Evolutionary conservation across 2,329 filamentous ascomycete genomes (phyloP).

Genomic region (Penicillium sclerotiorum): DNA sequence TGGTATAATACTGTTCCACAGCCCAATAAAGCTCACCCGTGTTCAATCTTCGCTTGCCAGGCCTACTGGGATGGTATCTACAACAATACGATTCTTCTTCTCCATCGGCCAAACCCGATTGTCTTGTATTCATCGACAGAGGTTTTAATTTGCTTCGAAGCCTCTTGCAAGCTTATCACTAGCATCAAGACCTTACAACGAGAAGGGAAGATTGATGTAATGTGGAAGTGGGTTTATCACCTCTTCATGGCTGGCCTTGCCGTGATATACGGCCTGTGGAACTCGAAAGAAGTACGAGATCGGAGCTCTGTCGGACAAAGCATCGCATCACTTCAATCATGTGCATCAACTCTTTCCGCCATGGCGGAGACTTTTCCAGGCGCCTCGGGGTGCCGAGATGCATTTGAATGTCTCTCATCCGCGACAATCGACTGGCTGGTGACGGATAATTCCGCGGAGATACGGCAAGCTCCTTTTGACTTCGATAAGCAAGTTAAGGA

Average conservation of each 20-base stretch:
- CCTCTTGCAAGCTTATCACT: not conserved
- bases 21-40: not conserved
- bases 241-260: constrained; percentile 4
- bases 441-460: not conserved
- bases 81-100: not conserved
- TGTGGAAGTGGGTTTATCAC: constrained; percentile 1
- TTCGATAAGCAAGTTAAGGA: constrained; percentile 7
- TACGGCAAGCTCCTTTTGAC: not conserved
- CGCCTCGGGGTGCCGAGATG: constrained; percentile 1
- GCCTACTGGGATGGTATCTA: constrained; percentile 4
- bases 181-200: constrained; percentile 4
- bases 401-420: constrained; percentile 2
- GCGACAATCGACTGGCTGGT: constrained; percentile 4
- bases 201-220: constrained; percentile 1
- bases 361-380: constrained; percentile 4
- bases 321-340: not conserved
- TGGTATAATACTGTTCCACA: constrained; percentile 6
- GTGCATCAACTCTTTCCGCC: constrained; percentile 3
- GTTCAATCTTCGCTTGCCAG: constrained; percentile 3
- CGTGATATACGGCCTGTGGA: constrained; percentile 4
- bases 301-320: not conserved
- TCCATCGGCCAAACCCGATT: not conserved
- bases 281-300: constrained; percentile 3
- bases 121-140: not conserved
- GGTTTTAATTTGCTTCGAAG: not conserved